These are phyloP conservation scores for Boletus vermiculosoides DNA, from an alignment of 768 basidiomycete species.

Conservation along the genomic window DNA sequence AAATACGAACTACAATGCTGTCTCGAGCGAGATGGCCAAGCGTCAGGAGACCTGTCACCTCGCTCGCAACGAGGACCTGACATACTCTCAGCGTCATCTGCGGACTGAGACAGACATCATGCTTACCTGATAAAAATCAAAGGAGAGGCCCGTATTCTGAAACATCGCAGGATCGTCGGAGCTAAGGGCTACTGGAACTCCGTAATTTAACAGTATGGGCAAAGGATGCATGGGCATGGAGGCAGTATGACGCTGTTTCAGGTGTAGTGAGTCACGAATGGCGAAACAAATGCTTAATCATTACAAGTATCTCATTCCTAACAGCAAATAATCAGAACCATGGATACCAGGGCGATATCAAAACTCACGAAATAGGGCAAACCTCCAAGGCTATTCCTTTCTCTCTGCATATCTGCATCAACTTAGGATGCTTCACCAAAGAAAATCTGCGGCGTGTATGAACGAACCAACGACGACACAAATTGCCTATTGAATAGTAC, in stretches of 20 bases:
- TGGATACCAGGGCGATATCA: background rate
- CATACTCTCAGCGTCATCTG: background rate
- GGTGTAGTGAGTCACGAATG: background rate
- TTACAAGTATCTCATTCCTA: constrained; percentile 74
- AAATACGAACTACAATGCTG: constrained; percentile 51
- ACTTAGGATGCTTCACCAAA: constrained; percentile 70
- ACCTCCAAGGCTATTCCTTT: constrained; percentile 66
- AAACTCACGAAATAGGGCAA: constrained; percentile 76
- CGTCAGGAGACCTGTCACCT: constrained; percentile 61
- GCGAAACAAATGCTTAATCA: constrained; percentile 8
- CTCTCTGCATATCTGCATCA: constrained; percentile 66
- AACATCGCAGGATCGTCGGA: constrained; percentile 79
- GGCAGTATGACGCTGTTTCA: constrained; percentile 60
- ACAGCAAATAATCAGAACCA: background rate
- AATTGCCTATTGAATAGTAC: constrained; percentile 33
- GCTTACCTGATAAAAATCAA: constrained; percentile 72
- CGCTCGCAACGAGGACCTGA: constrained; percentile 66
- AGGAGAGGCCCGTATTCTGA: constrained; percentile 75
- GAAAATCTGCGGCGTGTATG: constrained; percentile 50
- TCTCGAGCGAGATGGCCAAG: constrained; percentile 63
- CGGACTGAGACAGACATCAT: background rate
- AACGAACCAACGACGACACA: background rate
- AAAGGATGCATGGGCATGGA: constrained; percentile 82
- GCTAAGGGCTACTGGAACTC: constrained; percentile 66
- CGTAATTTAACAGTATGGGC: constrained; percentile 68